A percentile compares a stretch with the other conserved stretches of the same genome.
Evolutionary conservation across 169 alveolate genomes (phyloP).

Genomic region (Plasmodium berghei): DNA sequence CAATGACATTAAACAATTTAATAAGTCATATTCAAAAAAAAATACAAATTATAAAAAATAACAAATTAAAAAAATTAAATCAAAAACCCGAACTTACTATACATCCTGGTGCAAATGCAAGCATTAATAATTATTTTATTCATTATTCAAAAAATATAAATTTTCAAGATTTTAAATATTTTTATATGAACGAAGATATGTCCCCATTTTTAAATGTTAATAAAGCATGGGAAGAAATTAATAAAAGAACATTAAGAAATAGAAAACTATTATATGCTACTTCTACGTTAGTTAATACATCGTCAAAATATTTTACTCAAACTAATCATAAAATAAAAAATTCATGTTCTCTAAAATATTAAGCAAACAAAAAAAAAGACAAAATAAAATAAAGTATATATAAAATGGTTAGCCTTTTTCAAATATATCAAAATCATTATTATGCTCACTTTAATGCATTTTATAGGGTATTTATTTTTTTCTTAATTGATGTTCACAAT

Average conservation of each 20-base stretch:
- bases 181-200: constrained; percentile 48
- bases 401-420: background rate
- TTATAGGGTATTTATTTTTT: background rate
- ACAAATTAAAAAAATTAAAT: constrained; percentile 83
- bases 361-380: background rate
- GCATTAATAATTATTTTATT: constrained; percentile 82
- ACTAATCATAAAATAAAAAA: constrained; percentile 26
- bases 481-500: background rate
- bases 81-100: constrained; percentile 87
- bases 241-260: constrained; percentile 54
- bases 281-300: constrained; percentile 41
- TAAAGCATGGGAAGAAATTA: constrained; percentile 87
- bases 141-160: constrained; percentile 80
- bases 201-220: constrained; percentile 79
- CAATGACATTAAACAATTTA: constrained; percentile 79
- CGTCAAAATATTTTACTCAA: constrained; percentile 36
- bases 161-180: constrained; percentile 46
- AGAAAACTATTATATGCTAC: constrained; percentile 48
- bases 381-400: background rate
- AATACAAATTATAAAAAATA: constrained; percentile 81
- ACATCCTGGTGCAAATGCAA: constrained; percentile 88
- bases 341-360: constrained; percentile 33
- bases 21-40: constrained; percentile 82
- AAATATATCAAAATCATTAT: background rate
- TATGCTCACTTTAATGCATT: background rate